Conservation (phyloP, 306 rosid genomes). For the Herpetospermum pedunculosum region DNA sequence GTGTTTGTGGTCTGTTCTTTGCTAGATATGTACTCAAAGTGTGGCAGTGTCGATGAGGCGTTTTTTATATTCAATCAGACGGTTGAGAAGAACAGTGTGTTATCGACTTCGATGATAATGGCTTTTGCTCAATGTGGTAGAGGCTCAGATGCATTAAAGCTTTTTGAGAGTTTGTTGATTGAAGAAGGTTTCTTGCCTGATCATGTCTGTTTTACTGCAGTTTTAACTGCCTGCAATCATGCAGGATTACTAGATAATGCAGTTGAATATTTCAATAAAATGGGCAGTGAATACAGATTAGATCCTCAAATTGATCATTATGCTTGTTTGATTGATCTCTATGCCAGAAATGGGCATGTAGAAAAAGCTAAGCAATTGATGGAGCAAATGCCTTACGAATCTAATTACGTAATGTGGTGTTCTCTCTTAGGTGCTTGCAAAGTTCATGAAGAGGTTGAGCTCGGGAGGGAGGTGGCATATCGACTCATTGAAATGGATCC, state of each 20-base stretch:
- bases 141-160: conserved; percentile 43
- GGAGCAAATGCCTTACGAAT: conserved; percentile 46
- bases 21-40: conserved; percentile 60
- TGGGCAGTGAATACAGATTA: conserved; percentile 25
- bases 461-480: conserved; percentile 44
- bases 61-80: conserved; percentile 30
- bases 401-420: conserved; percentile 50
- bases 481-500: conserved; percentile 44
- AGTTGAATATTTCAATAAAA: conserved; percentile 34
- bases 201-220: conserved; percentile 40
- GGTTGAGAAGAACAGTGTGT: conserved; percentile 29
- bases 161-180: conserved; percentile 34
- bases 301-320: conserved; percentile 44
- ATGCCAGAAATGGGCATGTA: conserved; percentile 48
- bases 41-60: conserved; percentile 44
- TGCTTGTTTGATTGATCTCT: conserved; percentile 62
- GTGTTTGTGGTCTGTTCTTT: conserved; percentile 47
- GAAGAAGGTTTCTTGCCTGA: conserved; percentile 34
- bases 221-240: conserved; percentile 55
- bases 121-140: conserved; percentile 54
- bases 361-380: conserved; percentile 40
- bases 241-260: conserved; percentile 49
- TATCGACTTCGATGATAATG: conserved; percentile 54
- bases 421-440: conserved; percentile 42
- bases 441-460: conserved; percentile 42